A percentile compares a stretch with the other conserved stretches of the same genome.
Conservation (phyloP, 768 basidiomycete species). For the Trametes elegans region DNA sequence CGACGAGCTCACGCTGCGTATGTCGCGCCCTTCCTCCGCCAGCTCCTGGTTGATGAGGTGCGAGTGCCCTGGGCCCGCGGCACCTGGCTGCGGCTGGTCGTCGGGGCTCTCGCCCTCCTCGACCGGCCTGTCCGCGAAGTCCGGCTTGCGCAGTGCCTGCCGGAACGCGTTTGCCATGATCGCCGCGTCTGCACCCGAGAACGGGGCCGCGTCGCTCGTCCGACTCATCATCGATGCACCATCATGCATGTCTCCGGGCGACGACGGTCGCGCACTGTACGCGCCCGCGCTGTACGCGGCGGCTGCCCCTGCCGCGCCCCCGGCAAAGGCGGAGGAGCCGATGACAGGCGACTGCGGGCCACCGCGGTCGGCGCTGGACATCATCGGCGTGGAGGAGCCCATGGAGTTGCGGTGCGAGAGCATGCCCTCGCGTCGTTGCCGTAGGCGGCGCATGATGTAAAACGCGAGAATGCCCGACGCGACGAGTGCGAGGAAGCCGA, state of each 20-base stretch:
- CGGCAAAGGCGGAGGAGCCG: conserved; percentile 30
- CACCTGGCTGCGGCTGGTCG: conserved; percentile 29
- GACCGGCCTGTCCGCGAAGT: conserved; percentile 67
- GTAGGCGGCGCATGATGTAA: conserved; percentile 68
- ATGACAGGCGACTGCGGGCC: conserved; percentile 49
- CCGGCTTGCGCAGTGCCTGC: conserved; percentile 84
- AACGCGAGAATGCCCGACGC: conserved; percentile 67
- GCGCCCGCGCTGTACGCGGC: conserved; percentile 27
- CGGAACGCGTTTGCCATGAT: conserved; percentile 94
- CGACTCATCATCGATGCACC: conserved; percentile 73
- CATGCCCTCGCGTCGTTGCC: conserved; percentile 43
- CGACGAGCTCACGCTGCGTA: conserved; percentile 78
- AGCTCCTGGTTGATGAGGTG: conserved; percentile 67
- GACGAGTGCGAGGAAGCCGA: conserved; percentile 81
- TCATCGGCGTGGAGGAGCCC: conserved; percentile 82
- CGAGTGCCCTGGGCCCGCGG: conserved; percentile 23
- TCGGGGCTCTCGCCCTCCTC: conserved; percentile 73
- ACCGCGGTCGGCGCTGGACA: conserved; percentile 52
- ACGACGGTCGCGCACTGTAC: conserved; percentile 32
- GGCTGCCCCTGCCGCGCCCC: conserved; percentile 25
- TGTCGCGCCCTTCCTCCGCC: conserved; percentile 87
- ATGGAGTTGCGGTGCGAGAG: conserved; percentile 69
- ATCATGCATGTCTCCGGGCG: conserved; percentile 45
- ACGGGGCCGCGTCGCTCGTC: conserved; percentile 62
- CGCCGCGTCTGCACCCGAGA: conserved; percentile 84